Conservation (phyloP, 306 rosid genomes). For the Trifolium subterraneum region DNA sequence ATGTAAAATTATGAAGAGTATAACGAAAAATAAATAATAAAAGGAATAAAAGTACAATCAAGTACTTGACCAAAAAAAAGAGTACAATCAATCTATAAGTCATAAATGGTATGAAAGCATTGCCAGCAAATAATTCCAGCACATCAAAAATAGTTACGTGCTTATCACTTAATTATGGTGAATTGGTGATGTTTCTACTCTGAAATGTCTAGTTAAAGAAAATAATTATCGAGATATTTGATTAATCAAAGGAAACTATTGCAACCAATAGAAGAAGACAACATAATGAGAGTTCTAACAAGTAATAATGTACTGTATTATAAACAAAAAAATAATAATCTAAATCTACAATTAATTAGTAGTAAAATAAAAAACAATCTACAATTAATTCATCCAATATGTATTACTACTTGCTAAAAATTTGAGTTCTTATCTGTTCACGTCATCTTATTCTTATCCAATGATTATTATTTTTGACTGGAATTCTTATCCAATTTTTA, state of each 20-base stretch:
- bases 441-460: constrained; percentile 20
- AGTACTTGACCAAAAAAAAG: no score
- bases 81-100: no score
- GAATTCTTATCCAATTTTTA: constrained; percentile 27
- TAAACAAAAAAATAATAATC: neutral
- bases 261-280: neutral
- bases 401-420: no score
- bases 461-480: no score
- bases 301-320: neutral
- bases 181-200: neutral
- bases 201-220: neutral
- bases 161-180: neutral
- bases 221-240: neutral
- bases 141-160: neutral
- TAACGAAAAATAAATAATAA: no score
- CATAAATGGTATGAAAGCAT: no score
- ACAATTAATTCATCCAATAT: neutral
- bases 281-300: neutral
- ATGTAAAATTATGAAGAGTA: no score
- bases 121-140: no score
- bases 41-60: no score
- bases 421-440: constrained; percentile 17
- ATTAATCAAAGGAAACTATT: neutral
- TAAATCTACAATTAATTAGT: no score
- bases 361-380: no score